Evolutionary conservation across 2,329 filamentous ascomycete genomes (phyloP).

Genomic region (Diaporthe sp.): DNA sequence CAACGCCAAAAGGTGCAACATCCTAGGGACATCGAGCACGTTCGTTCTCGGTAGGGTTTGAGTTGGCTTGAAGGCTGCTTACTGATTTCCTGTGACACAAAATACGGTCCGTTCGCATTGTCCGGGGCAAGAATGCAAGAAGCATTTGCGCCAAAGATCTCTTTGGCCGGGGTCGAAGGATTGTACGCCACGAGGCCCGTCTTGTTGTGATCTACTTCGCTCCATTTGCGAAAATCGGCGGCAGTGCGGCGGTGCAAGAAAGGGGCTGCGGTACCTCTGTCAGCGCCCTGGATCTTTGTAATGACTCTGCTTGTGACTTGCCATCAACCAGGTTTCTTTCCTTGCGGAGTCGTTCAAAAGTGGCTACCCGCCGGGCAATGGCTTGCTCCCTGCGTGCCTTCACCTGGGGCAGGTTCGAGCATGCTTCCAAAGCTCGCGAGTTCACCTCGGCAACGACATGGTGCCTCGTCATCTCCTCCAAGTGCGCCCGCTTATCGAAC

Average conservation of each 20-base stretch:
- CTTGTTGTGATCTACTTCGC: constrained; percentile 52
- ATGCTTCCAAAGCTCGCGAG: constrained; percentile 52
- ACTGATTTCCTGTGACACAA: constrained; percentile 45
- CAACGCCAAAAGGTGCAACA: background rate
- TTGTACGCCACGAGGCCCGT: constrained; percentile 49
- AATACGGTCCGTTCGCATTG: constrained; percentile 58
- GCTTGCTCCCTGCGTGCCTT: constrained; percentile 54
- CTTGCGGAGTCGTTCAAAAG: constrained; percentile 52
- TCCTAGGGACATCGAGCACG: too few relatives aligned
- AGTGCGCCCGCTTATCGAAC: constrained; percentile 44
- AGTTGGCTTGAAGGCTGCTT: background rate
- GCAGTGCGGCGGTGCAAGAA: constrained; percentile 51
- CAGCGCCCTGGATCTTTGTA: background rate
- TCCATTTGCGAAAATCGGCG: constrained; percentile 53
- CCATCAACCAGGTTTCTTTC: constrained; percentile 44
- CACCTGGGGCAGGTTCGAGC: constrained; percentile 52
- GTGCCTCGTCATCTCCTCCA: constrained; percentile 45
- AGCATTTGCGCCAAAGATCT: constrained; percentile 56
- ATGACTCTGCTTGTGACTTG: background rate
- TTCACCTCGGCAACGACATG: constrained; percentile 48
- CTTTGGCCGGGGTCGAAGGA: constrained; percentile 47
- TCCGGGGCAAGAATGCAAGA: constrained; percentile 57
- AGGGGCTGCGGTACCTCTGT: constrained; percentile 38
- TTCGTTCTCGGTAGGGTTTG: background rate
- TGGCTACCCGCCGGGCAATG: constrained; percentile 53